Evolutionary conservation across 495 filamentous ascomycete species (phyloP), one percentile per base, ranked within the genome.

Genomic region (Xylaria curta): DNA sequence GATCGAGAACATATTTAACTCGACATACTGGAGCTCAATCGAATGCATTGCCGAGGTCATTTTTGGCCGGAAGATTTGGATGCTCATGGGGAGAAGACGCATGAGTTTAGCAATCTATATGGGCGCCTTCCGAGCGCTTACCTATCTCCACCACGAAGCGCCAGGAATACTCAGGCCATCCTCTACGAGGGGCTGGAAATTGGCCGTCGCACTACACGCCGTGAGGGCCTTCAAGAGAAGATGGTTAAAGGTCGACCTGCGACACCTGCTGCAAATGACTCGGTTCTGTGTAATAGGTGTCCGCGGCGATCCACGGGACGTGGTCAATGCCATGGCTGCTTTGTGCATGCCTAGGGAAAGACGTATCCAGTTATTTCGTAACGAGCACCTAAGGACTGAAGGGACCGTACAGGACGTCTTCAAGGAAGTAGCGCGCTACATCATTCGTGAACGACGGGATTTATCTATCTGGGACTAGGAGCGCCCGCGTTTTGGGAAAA

Each of bases 391-490:
- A 7, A 6, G 5, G 0, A 12, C 1, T 4, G 2, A 1, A 28
- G 12, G 0, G 54, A 9, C 15, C 54, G 4, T 36, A 36, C 17
- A 21, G 9, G 5, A 38, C 17, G 46, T n/a, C 51, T 68, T 68
- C 65, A 26, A 44, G 9, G 28, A 42, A 7, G 13, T 31, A 26
- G 65, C 65, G 17, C 47, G 47, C 4, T 13, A 40, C 31, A 68
- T 44, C 31, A 21, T 68, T 21, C 6, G 24, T 31, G 47, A 68
- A 9, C 65, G 65, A 6, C 47, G 42, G 31, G 65, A 68, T 44
- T 31, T 68, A 8, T 36, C 28, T 13, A 26, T 68, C 26, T 68
- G 65, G 65, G 19, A 31, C 24, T 24, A 13, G 7, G 65, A 68
- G 9, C 46, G 47, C 4, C 10, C 21, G 9, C 47, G 31, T 4